phyloP scores from a whole-genome alignment of 2,329 filamentous ascomycete species.

The Aspergillus sp. region DNA sequence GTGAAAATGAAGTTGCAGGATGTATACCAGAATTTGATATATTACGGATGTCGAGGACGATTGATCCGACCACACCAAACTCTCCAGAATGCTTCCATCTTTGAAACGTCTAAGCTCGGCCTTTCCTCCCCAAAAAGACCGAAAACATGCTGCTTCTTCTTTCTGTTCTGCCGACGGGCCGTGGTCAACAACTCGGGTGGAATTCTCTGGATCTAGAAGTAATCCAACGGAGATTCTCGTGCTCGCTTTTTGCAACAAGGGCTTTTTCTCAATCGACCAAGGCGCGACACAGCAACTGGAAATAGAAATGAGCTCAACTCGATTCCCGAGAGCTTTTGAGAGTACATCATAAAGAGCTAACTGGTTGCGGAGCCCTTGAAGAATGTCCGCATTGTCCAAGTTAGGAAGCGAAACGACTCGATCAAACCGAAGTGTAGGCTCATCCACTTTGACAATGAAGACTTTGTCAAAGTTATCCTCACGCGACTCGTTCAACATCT shows the following conservation, averaged over 20 bases:
- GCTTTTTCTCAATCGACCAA: conserved; percentile 47
- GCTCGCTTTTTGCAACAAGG: conserved; percentile 22
- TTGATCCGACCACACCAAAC: conserved; percentile 73
- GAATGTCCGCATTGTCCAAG: conserved; percentile 19
- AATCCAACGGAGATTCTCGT: conserved; percentile 58
- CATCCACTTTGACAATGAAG: conserved; percentile 64
- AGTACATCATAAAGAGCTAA: conserved; percentile 58
- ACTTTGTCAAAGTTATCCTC: conserved; percentile 78
- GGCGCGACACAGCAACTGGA: conserved; percentile 32
- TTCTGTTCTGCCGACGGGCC: conserved; percentile 84
- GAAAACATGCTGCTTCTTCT: conserved; percentile 74
- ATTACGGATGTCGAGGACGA: conserved; percentile 60
- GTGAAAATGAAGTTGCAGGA: conserved; percentile 66
- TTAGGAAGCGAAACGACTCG: conserved; percentile 38
- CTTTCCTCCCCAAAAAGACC: conserved; percentile 91
- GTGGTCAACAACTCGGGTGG: conserved; percentile 74
- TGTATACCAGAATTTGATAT: conserved; percentile 72
- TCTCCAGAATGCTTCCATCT: conserved; percentile 90
- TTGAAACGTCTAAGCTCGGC: conserved; percentile 91
- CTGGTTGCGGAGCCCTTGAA: conserved; percentile 25
- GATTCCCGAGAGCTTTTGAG: conserved; percentile 67
- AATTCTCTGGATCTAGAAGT: conserved; percentile 67
- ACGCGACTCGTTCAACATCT: conserved; percentile 67
- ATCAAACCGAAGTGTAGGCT: conserved; percentile 53
- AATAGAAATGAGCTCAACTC: conserved; percentile 65